phyloP scores from a whole-genome alignment of 106 monocot genomes.

The Dioscorea zingiberensis region DNA sequence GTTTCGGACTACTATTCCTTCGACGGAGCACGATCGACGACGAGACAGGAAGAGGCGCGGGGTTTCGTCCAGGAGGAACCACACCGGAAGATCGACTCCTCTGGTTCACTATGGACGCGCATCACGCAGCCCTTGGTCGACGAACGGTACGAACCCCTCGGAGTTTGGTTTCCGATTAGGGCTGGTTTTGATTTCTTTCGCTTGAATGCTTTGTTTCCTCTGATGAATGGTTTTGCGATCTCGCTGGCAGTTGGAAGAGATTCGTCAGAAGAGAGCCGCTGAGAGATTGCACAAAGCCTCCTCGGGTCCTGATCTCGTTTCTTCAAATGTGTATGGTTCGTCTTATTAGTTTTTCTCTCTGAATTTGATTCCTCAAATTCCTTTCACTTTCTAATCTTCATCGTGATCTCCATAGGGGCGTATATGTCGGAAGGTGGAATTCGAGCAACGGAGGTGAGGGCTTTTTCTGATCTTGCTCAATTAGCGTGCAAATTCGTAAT shows the following conservation, averaged over 20 bases:
- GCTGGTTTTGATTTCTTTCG: neutral
- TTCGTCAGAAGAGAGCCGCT: slow-evolving; percentile 80
- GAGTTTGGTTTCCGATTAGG: neutral
- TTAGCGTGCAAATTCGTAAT: neutral
- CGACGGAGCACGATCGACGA: too few relatives aligned
- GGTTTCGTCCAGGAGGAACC: too few relatives aligned
- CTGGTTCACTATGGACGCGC: slow-evolving; percentile 33
- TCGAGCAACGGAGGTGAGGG: slow-evolving; percentile 20
- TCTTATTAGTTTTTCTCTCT: neutral
- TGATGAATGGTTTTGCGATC: neutral
- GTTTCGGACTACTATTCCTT: too few relatives aligned
- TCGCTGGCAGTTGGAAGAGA: slow-evolving; percentile 58
- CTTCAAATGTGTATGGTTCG: slow-evolving; percentile 33
- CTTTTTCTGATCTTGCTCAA: neutral
- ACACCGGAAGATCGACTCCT: neutral
- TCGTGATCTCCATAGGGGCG: slow-evolving; percentile 13
- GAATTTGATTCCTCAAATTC: neutral
- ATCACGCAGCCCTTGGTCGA: slow-evolving; percentile 63
- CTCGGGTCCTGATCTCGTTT: slow-evolving; percentile 49
- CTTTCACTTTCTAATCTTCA: slow-evolving; percentile 1
- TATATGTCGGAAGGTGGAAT: slow-evolving; percentile 21
- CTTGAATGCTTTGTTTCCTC: neutral
- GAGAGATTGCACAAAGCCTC: slow-evolving; percentile 50
- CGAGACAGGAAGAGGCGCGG: too few relatives aligned
- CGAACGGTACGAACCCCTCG: slow-evolving; percentile 30